Evolutionary conservation across 345 rosid species (phyloP).

Genomic region (Citrus medica): DNA sequence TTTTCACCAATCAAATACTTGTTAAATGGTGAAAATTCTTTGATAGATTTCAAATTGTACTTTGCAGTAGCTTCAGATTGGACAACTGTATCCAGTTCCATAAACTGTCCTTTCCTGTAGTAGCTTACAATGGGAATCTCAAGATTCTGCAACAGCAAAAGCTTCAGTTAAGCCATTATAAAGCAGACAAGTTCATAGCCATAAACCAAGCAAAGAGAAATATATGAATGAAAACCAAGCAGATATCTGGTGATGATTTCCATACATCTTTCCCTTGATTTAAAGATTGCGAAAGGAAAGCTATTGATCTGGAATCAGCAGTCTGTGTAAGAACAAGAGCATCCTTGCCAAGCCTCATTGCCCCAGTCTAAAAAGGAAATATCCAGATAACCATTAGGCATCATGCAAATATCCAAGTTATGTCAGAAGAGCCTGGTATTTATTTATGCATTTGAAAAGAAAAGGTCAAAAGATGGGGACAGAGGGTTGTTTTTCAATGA

Average conservation of each 20-base stretch:
- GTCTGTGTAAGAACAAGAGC: slow-evolving; percentile 39
- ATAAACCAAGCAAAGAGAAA: not conserved
- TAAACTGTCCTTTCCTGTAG: slow-evolving; percentile 27
- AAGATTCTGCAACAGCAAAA: slow-evolving; percentile 22
- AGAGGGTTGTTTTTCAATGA: not conserved
- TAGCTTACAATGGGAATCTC: slow-evolving; percentile 40
- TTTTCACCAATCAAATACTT: slow-evolving; percentile 41
- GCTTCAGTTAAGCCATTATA: not conserved
- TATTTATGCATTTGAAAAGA: not conserved
- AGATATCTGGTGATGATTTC: not conserved
- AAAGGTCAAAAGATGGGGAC: not conserved
- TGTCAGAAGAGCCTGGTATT: not conserved
- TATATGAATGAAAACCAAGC: not conserved
- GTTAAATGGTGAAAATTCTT: slow-evolving; percentile 33
- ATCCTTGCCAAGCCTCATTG: slow-evolving; percentile 38
- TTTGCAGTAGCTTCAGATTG: slow-evolving; percentile 32
- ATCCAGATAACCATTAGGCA: slow-evolving; percentile 9
- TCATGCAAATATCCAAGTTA: not conserved
- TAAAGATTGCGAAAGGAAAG: slow-evolving; percentile 37
- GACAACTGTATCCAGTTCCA: slow-evolving; percentile 24
- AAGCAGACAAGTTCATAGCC: not conserved
- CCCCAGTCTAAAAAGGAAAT: slow-evolving; percentile 27
- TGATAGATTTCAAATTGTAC: slow-evolving; percentile 27
- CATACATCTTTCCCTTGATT: slow-evolving; percentile 38
- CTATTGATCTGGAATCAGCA: slow-evolving; percentile 32